Base-by-base conservation (phyloP, 345 rosid species). In the Gossypium turneri region DNA sequence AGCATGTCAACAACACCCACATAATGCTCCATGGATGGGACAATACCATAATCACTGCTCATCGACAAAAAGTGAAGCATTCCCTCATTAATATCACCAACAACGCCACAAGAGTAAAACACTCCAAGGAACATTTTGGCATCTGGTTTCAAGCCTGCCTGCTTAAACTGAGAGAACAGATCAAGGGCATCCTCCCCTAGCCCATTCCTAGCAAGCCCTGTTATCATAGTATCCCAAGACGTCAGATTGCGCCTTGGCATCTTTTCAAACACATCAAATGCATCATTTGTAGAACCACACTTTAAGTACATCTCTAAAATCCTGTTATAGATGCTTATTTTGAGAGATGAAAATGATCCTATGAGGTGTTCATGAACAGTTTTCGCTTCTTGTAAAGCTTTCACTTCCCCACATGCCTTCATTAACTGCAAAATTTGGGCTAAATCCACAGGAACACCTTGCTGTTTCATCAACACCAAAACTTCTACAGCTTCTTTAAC, bases 141-240 rank as follows among this genome's bases (percentile, higher is more conserved):
- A 20, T 91, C 86, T 0, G 95, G 97, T 75, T 76, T 83, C 68
- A 85, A 73, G 61, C 92, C 97, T 41, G 84, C 82, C 65, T 79
- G 82, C 80, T 88, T 94, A 75, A 92, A 94, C 12, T 80, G 79
- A 76, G 76, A 58, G 77, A 91, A 92, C 74, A 91, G 77, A 73
- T 94, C 95, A 56, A 94, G 81, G 48, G 92, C 93, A 63, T 94
- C 95, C 85, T 94, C 97, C 75, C 92, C 97, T 9, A 81, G 76
- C 34, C 87, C 98, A 76, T 83, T 86, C 80, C 83, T 89, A 2
- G 91, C 90, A n/a, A 94, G 82, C 82, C 97, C 80, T 72, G 82
- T 84, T 67, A 90, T 90, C 83, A 92, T 82, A 24, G 63, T 80
- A 63, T 84, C 82, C 97, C 94, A 94, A 45, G 94, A 79, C 24